A percentile compares a stretch with the other conserved stretches of the same genome.
Conservation (phyloP, 106 monocot genomes). For the Platanthera zijinensis region DNA sequence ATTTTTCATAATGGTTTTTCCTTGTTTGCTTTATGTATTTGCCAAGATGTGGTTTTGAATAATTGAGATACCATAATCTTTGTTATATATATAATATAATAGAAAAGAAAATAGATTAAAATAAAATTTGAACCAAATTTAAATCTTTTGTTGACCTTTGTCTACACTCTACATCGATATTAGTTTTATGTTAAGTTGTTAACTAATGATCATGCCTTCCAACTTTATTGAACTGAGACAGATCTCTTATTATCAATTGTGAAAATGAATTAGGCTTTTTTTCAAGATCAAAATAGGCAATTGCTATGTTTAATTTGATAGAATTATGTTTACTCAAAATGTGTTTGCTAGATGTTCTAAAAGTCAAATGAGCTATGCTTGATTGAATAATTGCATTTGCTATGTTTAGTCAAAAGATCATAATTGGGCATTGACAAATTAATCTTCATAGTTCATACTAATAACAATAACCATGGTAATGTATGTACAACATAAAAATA, state of each 20-base stretch:
- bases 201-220: background rate
- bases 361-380: background rate
- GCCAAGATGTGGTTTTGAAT: too few relatives aligned
- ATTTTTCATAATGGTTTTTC: too few relatives aligned
- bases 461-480: too few relatives aligned
- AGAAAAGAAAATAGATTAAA: background rate
- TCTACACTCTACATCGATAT: background rate
- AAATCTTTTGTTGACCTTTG: background rate
- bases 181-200: background rate
- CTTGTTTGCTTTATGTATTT: too few relatives aligned
- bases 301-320: background rate
- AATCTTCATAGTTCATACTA: too few relatives aligned
- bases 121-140: background rate
- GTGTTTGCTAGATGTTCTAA: background rate
- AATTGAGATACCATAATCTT: too few relatives aligned
- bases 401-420: too few relatives aligned
- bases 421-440: too few relatives aligned
- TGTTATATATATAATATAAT: too few relatives aligned
- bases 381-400: too few relatives aligned
- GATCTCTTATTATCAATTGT: background rate
- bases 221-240: background rate
- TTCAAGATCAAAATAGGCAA: background rate
- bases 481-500: too few relatives aligned
- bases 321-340: background rate
- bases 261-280: background rate